A percentile compares a stretch with the other conserved stretches of the same genome.
phyloP scores from a whole-genome alignment of 352 stramenopile species.

The Pythium folliculosum region DNA sequence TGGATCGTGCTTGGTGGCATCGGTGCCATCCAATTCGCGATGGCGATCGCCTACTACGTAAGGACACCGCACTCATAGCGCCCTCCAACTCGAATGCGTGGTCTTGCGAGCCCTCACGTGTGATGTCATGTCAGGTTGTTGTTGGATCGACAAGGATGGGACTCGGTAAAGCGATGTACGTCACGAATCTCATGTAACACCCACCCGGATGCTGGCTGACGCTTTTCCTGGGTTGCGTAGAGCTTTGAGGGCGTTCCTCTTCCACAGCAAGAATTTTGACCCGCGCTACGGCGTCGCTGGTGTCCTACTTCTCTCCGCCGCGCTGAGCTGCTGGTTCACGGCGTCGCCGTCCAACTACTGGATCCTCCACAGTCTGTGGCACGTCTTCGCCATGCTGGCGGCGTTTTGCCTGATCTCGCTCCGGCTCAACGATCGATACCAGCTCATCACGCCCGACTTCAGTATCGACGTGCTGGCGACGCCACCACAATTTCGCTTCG shows the following conservation, averaged over 20 bases:
- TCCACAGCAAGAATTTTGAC: slow-evolving; percentile 43
- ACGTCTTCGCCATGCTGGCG: slow-evolving; percentile 35
- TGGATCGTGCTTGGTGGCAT: slow-evolving; percentile 32
- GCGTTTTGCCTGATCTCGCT: slow-evolving; percentile 33
- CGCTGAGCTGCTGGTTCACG: slow-evolving; percentile 35
- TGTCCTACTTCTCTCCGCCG: slow-evolving; percentile 21
- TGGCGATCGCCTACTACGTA: slow-evolving; percentile 39
- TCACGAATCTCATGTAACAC: background rate
- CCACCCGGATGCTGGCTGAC: background rate
- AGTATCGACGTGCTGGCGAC: slow-evolving; percentile 38
- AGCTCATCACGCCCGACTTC: slow-evolving; percentile 29
- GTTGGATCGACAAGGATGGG: slow-evolving; percentile 26
- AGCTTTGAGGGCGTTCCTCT: slow-evolving; percentile 30
- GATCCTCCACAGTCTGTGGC: slow-evolving; percentile 44
- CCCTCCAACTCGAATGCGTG: background rate
- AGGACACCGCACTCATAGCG: background rate
- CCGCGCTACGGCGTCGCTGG: slow-evolving; percentile 30
- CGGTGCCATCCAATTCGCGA: slow-evolving; percentile 29
- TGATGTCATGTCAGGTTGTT: slow-evolving; percentile 6
- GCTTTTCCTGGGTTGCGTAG: slow-evolving; percentile 3
- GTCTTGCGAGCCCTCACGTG: background rate
- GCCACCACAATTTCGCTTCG: slow-evolving; percentile 25
- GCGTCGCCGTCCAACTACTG: slow-evolving; percentile 34
- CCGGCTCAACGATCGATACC: slow-evolving; percentile 38
- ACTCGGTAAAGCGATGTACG: slow-evolving; percentile 27